Evolutionary conservation across 2,329 filamentous ascomycete species (phyloP).

Genomic region (Tolypocladium sp.): DNA sequence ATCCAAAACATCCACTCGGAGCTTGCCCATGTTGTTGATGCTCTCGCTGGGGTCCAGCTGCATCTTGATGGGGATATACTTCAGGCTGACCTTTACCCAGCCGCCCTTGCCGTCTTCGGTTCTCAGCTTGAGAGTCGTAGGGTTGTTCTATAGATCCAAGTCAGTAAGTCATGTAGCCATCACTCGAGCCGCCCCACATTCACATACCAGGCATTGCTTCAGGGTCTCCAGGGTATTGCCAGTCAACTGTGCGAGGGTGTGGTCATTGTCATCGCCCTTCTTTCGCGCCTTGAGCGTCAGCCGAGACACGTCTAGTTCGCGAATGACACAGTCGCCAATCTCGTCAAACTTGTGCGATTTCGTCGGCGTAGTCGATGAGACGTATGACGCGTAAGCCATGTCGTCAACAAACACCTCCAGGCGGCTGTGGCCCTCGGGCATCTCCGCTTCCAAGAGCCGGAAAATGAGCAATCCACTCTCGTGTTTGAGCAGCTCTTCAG

Average conservation of each 20-base stretch:
- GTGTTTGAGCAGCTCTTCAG: constrained; percentile 74
- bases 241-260: constrained; percentile 70
- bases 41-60: constrained; percentile 86
- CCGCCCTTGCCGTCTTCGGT: constrained; percentile 67
- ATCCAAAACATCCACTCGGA: constrained; percentile 89
- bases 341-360: constrained; percentile 73
- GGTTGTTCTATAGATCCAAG: constrained; percentile 59
- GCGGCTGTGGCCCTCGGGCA: constrained; percentile 66
- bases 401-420: constrained; percentile 92
- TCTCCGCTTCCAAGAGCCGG: constrained; percentile 82
- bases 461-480: constrained; percentile 92
- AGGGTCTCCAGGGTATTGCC: constrained; percentile 82
- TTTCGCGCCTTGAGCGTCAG: constrained; percentile 82
- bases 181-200: neutral
- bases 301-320: constrained; percentile 92
- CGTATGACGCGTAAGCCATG: constrained; percentile 83
- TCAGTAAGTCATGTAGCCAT: neutral
- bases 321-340: constrained; percentile 90
- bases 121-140: constrained; percentile 71
- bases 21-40: constrained; percentile 96
- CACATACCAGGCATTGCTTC: constrained; percentile 71
- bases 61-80: constrained; percentile 94
- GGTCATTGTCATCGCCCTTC: constrained; percentile 66
- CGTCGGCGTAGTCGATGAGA: constrained; percentile 64
- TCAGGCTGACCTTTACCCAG: constrained; percentile 83